Conservation (phyloP, 306 rosid genomes). For the Canavalia gladiata region DNA sequence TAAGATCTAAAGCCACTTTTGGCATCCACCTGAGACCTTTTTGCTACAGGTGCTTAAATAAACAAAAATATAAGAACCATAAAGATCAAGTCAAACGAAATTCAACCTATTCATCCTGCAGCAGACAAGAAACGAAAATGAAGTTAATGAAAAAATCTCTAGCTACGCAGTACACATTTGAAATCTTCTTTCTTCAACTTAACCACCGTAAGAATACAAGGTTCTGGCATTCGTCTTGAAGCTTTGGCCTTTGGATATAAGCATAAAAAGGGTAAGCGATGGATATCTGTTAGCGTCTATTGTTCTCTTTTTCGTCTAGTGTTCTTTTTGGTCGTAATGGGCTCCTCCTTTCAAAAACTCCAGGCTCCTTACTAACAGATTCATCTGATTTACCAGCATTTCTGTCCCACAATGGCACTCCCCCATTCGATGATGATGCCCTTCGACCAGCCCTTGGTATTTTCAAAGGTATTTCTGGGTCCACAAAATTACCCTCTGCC, state of each 20-base stretch:
- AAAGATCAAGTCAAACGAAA: background rate
- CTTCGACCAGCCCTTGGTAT: constrained; percentile 65
- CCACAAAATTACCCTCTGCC: constrained; percentile 54
- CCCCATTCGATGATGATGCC: constrained; percentile 52
- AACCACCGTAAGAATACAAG: constrained; percentile 15
- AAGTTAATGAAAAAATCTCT: background rate
- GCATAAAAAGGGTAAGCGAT: constrained; percentile 14
- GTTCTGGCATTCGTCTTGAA: background rate
- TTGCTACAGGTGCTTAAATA: background rate
- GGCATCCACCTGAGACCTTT: constrained; percentile 7
- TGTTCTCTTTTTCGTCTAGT: constrained; percentile 85
- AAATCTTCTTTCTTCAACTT: constrained; percentile 22
- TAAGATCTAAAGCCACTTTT: background rate
- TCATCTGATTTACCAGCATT: constrained; percentile 68
- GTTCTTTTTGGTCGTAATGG: constrained; percentile 55
- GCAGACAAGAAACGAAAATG: constrained; percentile 3
- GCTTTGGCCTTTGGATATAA: constrained; percentile 15
- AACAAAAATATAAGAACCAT: background rate
- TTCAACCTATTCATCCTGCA: constrained; percentile 6
- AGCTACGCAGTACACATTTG: background rate
- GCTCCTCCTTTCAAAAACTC: constrained; percentile 56
- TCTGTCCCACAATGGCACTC: constrained; percentile 69
- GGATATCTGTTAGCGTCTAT: constrained; percentile 53
- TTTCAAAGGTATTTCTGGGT: constrained; percentile 63
- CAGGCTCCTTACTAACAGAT: constrained; percentile 59